Evolutionary conservation across 768 basidiomycete genomes (phyloP), one percentile per base, ranked within the genome.

Genomic region (Gloeophyllum trabeum): DNA sequence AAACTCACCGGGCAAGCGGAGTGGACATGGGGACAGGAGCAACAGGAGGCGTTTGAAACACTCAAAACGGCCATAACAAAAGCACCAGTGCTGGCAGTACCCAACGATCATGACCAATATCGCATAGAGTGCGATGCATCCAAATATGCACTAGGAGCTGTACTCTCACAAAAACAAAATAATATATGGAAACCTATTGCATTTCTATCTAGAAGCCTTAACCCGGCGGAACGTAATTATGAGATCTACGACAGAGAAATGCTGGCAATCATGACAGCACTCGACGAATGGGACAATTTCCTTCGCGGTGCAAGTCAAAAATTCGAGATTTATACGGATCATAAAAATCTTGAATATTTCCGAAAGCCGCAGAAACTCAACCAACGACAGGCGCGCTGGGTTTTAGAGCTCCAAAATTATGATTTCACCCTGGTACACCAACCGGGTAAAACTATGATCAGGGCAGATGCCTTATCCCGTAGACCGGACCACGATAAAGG

Each of bases 331-430:
- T 32, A 50, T 2, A 55, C 54, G 1, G 52, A 56, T 32, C 54
- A 56, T 43, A 48, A 51, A 28, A 56, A 55, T 41, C 50, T 55
- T 2, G 41, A 50, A 34, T 53, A 55, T 37, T 60, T 60, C 46
- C 32, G 45, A n/a, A 53, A 46, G 0, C 36, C 51, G 0, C 50
- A 52, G 34, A 43, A 48, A 2, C 53, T 61, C 6, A 59, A 39
- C 20, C 47, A 47, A 4, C 43, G 56, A 14, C 63, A 62, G 48
- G 58, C 51, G 7, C 41, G 54, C 7, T 66, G 61, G 64, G 50
- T 50, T 1, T 49, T 66, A 54, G 61, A 58, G 40, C 55, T 73
- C 25, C 60, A 61, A 4, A 56, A 64, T 13, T 69, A 61, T 46
- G 47, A 54, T 16, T 30, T 30, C 16, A 7, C 10, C 28, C 28